These are phyloP conservation scores for Elsinoe fawcettii DNA, from an alignment of 2,329 filamentous ascomycete genomes.

Conservation along the genomic window DNA sequence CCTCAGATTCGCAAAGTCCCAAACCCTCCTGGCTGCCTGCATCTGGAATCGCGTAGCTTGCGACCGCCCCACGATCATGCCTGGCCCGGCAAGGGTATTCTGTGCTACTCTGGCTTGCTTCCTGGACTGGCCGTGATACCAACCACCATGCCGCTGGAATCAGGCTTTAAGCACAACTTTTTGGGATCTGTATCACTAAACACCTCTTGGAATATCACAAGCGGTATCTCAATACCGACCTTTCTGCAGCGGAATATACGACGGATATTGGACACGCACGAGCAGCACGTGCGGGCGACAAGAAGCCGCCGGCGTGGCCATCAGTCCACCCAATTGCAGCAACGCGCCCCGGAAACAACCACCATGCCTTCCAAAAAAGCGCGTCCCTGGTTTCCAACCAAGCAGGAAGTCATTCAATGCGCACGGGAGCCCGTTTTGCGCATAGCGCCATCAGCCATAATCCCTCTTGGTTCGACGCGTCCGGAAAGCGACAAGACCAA, in stretches of 20 bases:
- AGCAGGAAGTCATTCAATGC: slow-evolving; percentile 25
- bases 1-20: not conserved
- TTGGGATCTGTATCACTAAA: slow-evolving; percentile 21
- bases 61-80: not conserved
- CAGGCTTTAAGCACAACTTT: slow-evolving; percentile 13
- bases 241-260: slow-evolving; percentile 29
- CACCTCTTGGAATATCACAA: not conserved
- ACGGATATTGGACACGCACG: slow-evolving; percentile 25
- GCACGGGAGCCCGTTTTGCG: slow-evolving; percentile 22
- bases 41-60: not conserved
- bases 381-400: slow-evolving; percentile 24
- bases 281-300: slow-evolving; percentile 17
- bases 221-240: not conserved
- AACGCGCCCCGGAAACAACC: not conserved
- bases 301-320: not conserved
- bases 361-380: slow-evolving; percentile 2
- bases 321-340: not conserved
- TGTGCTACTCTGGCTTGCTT: not conserved
- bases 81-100: not conserved
- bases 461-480: not conserved
- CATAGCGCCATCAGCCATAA: slow-evolving; percentile 16
- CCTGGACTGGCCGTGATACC: not conserved
- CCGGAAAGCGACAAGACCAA: not conserved
- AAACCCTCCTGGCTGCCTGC: slow-evolving; percentile 1
- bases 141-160: slow-evolving; percentile 12